A percentile compares a stretch with the other conserved stretches of the same genome.
phyloP scores from a whole-genome alignment of 2,329 filamentous ascomycete genomes.

The Blumeria hordei region DNA sequence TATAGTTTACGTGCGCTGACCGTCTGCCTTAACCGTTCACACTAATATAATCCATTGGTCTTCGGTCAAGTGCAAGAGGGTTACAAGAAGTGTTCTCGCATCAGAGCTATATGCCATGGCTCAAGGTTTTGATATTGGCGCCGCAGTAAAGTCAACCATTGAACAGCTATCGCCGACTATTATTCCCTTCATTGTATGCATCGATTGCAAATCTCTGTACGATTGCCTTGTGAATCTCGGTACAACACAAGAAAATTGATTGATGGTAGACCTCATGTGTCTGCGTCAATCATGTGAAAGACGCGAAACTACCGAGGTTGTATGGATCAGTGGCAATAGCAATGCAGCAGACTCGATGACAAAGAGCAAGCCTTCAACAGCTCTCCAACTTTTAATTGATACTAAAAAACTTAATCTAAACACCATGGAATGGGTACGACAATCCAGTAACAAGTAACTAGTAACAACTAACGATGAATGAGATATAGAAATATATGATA shows the following conservation, averaged over 20 bases:
- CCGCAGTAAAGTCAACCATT: not conserved
- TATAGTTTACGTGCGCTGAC: too few species aligned
- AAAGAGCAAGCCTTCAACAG: not conserved
- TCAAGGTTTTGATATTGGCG: not conserved
- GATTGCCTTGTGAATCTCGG: not conserved
- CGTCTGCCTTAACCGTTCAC: too few species aligned
- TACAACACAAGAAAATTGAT: not conserved
- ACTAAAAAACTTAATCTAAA: too few species aligned
- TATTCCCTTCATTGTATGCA: not conserved
- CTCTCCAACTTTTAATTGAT: too few species aligned
- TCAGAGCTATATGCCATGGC: not conserved
- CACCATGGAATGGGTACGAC: too few species aligned
- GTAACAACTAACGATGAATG: too few species aligned
- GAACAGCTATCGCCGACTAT: not conserved
- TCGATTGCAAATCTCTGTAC: not conserved
- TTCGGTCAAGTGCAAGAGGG: not conserved
- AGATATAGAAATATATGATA: too few species aligned
- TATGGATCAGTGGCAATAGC: not conserved
- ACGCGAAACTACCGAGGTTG: not conserved
- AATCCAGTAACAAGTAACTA: too few species aligned
- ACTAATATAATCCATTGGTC: constrained; percentile 1
- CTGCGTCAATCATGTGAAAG: not conserved
- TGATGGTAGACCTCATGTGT: not conserved
- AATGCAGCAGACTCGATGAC: not conserved
- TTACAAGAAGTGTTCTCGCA: not conserved